phyloP scores from a whole-genome alignment of 108 stramenopile species.

The Cylindrotheca closterium region DNA sequence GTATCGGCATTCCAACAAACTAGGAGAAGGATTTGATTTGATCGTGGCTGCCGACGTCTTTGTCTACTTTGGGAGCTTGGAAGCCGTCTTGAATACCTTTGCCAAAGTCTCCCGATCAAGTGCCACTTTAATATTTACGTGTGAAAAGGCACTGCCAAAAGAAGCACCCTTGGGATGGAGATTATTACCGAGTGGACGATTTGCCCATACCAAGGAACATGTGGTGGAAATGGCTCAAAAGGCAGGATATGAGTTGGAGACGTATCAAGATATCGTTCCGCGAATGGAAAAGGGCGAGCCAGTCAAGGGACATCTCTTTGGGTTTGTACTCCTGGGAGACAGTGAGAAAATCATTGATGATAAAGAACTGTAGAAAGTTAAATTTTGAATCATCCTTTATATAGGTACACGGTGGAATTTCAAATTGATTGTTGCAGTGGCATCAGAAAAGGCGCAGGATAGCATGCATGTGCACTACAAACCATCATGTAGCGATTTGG shows the following conservation, averaged over 20 bases:
- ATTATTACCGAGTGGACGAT: slow-evolving; percentile 58
- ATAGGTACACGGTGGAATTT: no score
- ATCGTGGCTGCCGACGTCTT: slow-evolving; percentile 78
- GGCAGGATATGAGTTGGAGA: slow-evolving; percentile 42
- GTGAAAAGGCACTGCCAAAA: slow-evolving; percentile 55
- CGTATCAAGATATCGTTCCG: slow-evolving; percentile 57
- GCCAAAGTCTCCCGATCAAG: background rate
- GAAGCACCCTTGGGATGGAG: slow-evolving; percentile 58
- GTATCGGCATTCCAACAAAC: background rate
- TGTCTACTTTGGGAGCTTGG: slow-evolving; percentile 67
- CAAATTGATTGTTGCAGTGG: no score
- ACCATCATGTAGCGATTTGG: no score
- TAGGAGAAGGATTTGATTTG: slow-evolving; percentile 50
- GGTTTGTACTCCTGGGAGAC: slow-evolving; percentile 22
- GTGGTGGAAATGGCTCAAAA: slow-evolving; percentile 37
- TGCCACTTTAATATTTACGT: slow-evolving; percentile 56
- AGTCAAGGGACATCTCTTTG: slow-evolving; percentile 68
- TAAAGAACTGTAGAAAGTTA: background rate
- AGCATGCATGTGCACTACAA: no score
- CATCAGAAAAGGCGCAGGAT: no score
- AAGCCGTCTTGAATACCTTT: slow-evolving; percentile 38
- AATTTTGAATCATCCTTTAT: no score
- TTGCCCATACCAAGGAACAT: slow-evolving; percentile 69
- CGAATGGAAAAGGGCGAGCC: slow-evolving; percentile 68
- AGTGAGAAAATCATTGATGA: background rate